Evolutionary conservation across 345 rosid species (phyloP).

Genomic region (Ceriops zippeliana): DNA sequence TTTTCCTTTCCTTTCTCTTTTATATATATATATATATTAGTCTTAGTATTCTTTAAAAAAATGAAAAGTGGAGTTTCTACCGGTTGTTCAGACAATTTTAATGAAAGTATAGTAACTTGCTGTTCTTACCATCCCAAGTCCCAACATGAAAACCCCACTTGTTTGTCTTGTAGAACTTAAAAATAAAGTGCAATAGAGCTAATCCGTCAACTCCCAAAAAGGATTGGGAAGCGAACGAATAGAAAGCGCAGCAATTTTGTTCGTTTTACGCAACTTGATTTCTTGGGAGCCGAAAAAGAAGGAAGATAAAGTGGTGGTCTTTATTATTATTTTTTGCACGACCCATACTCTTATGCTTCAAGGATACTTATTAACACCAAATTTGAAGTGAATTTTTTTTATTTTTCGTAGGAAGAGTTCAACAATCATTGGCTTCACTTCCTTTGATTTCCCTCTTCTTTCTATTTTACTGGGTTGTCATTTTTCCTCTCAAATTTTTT

Average conservation of each 20-base stretch:
- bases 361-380: not conserved
- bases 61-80: no score
- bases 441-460: not conserved
- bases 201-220: not conserved
- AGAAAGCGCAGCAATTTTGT: not conserved
- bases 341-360: no score
- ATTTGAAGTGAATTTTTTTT: not conserved
- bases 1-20: not conserved
- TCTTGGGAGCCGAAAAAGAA: not conserved
- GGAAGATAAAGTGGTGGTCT: no score
- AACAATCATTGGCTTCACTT: not conserved
- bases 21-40: not conserved
- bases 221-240: not conserved
- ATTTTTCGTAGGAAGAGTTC: not conserved
- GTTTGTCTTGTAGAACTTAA: no score
- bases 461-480: not conserved
- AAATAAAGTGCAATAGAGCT: no score
- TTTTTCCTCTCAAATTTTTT: not conserved
- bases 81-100: no score
- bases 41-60: not conserved
- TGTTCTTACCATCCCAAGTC: no score
- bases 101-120: no score
- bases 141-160: no score
- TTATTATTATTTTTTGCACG: no score
- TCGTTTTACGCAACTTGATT: not conserved